These are phyloP conservation scores for Pythium guiyangense DNA, from an alignment of 352 stramenopile species.

Conservation along the genomic window DNA sequence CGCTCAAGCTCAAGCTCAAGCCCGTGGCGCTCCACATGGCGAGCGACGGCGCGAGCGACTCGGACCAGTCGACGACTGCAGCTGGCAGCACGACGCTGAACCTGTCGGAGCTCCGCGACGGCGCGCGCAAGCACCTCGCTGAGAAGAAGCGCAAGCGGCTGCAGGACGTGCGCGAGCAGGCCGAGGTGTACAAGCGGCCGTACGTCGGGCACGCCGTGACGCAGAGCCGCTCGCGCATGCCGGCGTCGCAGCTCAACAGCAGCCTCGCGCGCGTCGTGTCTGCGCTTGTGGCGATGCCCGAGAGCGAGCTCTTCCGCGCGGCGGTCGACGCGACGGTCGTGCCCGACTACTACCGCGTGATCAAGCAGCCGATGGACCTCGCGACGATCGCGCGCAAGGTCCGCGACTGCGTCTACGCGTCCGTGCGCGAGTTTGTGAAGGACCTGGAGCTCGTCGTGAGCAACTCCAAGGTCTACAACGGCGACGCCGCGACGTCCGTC, in stretches of 20 bases:
- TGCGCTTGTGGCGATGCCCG: constrained; percentile 66
- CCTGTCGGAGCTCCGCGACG: no score
- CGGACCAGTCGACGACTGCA: no score
- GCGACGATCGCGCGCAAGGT: constrained; percentile 66
- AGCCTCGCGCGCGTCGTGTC: constrained; percentile 61
- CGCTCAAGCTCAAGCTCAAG: no score
- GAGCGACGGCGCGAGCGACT: no score
- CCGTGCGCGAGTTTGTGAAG: constrained; percentile 83
- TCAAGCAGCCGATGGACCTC: constrained; percentile 86
- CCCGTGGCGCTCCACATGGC: no score
- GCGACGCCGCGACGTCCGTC: constrained; percentile 50
- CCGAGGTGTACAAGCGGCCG: constrained; percentile 76
- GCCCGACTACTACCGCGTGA: constrained; percentile 77
- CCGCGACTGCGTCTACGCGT: constrained; percentile 60
- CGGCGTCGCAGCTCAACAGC: constrained; percentile 65
- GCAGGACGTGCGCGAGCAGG: constrained; percentile 67
- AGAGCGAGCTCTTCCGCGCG: constrained; percentile 71
- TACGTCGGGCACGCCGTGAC: constrained; percentile 73
- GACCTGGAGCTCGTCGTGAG: constrained; percentile 84
- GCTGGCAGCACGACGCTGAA: no score
- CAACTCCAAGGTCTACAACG: constrained; percentile 84
- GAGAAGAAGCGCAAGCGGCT: constrained; percentile 82
- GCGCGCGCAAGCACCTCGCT: no score
- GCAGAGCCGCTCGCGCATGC: constrained; percentile 71
- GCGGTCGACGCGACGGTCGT: constrained; percentile 60